Conservation (phyloP, 345 rosid genomes). For the Mangifera indica region DNA sequence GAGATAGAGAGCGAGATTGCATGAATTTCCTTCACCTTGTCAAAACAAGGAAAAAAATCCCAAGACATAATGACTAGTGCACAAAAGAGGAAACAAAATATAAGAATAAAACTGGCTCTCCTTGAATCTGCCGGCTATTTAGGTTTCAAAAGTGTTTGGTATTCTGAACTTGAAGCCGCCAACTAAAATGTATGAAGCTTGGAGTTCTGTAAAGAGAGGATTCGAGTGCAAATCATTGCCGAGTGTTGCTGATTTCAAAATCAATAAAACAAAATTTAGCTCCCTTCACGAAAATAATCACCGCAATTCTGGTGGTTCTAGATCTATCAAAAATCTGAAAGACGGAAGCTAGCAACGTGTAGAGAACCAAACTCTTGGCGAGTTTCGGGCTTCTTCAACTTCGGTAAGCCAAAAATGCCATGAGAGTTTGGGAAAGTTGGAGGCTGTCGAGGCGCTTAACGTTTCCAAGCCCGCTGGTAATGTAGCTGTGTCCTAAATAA, state of each 20-base stretch:
- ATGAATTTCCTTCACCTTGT: not conserved
- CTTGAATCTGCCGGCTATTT: not conserved
- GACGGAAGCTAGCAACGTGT: constrained; percentile 39
- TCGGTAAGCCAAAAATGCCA: constrained; percentile 52
- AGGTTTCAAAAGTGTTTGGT: not conserved
- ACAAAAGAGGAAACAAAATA: constrained; percentile 16
- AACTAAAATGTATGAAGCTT: constrained; percentile 37
- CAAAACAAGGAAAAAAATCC: constrained; percentile 8
- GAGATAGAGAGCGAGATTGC: not conserved
- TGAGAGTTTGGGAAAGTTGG: constrained; percentile 38
- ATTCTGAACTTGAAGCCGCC: not conserved
- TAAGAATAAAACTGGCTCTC: not conserved
- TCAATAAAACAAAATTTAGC: constrained; percentile 17
- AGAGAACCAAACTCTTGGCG: constrained; percentile 19
- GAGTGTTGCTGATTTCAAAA: constrained; percentile 31
- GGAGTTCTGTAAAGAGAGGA: constrained; percentile 50
- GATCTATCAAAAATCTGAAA: constrained; percentile 41
- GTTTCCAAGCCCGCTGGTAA: constrained; percentile 68
- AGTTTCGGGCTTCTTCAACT: constrained; percentile 22
- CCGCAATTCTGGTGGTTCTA: constrained; percentile 33
- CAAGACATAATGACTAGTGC: not conserved
- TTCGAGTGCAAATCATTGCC: constrained; percentile 40
- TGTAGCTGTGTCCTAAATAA: not conserved
- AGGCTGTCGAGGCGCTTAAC: constrained; percentile 52
- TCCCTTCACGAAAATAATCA: constrained; percentile 19